Evolutionary conservation across 2,329 filamentous ascomycete species (phyloP).

Genomic region (Exserohilum turcica): DNA sequence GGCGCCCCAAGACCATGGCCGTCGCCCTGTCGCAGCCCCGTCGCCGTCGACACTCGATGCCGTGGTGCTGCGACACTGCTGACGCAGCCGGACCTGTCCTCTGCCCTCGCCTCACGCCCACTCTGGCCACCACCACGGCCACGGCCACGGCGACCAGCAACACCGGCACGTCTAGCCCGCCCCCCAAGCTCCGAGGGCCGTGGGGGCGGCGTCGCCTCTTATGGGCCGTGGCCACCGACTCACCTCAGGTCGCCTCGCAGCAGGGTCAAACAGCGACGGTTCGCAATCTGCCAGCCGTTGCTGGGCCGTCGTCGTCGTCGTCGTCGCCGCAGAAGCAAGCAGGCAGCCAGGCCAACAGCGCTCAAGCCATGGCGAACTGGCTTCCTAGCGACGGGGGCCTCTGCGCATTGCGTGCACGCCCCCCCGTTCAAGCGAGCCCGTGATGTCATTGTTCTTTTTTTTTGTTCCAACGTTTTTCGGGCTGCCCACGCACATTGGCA

Average conservation of each 20-base stretch:
- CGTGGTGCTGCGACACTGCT: conserved; percentile 7
- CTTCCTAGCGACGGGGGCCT: not conserved
- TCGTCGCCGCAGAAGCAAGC: too few species aligned
- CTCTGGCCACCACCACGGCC: too few species aligned
- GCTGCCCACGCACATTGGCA: conserved; percentile 1
- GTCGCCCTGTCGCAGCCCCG: too few species aligned
- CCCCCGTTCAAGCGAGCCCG: conserved; percentile 14
- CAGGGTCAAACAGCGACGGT: conserved; percentile 10
- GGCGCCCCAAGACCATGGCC: too few species aligned
- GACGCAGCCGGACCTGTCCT: not conserved
- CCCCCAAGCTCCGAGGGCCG: conserved; percentile 7
- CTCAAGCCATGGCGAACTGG: conserved; percentile 22
- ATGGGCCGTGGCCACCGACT: not conserved
- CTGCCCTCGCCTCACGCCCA: not conserved
- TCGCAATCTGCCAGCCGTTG: conserved; percentile 27
- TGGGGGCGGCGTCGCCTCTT: conserved; percentile 7
- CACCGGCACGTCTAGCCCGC: conserved; percentile 17
- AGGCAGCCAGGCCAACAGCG: conserved; percentile 12
- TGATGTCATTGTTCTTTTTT: conserved; percentile 22
- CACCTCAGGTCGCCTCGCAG: conserved; percentile 1
- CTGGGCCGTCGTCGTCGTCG: conserved; percentile 17
- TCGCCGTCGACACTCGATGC: not conserved
- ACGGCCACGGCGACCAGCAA: too few species aligned
- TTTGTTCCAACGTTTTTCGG: conserved; percentile 6
- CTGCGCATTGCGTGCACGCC: conserved; percentile 13